Base-by-base conservation (phyloP, 139 green algal species). In the Micractinium sp. region DNA sequence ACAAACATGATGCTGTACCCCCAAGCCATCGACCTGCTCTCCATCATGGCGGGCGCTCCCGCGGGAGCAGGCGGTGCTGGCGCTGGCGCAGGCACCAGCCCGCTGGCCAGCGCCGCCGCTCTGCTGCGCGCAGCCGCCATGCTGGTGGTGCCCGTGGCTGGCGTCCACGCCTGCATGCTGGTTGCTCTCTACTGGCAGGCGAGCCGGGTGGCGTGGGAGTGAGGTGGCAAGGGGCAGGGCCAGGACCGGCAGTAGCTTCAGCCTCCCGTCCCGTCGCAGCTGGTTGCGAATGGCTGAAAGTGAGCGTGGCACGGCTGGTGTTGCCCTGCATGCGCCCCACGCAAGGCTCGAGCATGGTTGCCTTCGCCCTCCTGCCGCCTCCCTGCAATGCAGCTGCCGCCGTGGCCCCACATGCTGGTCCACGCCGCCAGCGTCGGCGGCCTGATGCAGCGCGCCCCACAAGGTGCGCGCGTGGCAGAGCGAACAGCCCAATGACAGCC, bases 131-230 rank as follows among this genome's bases (percentile, higher is more conserved):
- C 38, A 0, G 77, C 77, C 0, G 77, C 77, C 22, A 35, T 82
- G 9, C 41, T 82, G 25, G 38, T 82, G 4, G 39, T 82, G 1
- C 77, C 77, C 0, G 38, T 82, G 38, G 38, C 77, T 13, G 77
- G 77, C 4, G 27, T 82, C 38, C 77, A 82, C 15, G 77, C 77
- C 77, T 82, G 77, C 77, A 20, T 82, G 77, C 38, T 82, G 25
- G 41, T 81, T 36, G 77, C 77, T 12, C 38, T 82, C 36, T 53
- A 63, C 77, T 56, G 47, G 47, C 5, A 56, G 47, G 47, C 47
- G 47, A 56, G 47, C 9, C 7, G 47, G 47, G 47, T 9, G 9
- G 47, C 9, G 47, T 9, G 47, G 47, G 47, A 56, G 47, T 56
- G 47, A 9, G 47, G 47, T 9, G n/a, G 7, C 47, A 9, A 56